Conservation (phyloP, 495 filamentous ascomycete species). For the Oidiodendron maius region DNA sequence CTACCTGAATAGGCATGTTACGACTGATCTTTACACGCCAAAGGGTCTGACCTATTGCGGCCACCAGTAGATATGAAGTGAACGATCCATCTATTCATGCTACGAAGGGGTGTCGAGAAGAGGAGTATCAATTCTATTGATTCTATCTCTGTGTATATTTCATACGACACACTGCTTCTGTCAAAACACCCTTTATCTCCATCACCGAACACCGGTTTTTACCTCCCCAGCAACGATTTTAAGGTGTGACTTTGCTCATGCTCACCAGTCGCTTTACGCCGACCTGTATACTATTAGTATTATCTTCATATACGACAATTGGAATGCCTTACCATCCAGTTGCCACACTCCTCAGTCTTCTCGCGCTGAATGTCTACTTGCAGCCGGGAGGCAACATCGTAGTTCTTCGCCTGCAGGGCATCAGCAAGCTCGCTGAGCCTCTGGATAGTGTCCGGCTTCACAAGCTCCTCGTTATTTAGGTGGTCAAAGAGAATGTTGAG, state of each 20-base stretch:
- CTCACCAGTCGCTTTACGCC: conserved; percentile 87
- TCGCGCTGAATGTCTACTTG: conserved; percentile 80
- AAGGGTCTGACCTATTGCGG: no score
- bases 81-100: no score
- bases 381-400: conserved; percentile 64
- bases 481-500: conserved; percentile 91
- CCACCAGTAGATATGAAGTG: no score
- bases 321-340: conserved; percentile 82
- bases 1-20: no score
- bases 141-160: no score
- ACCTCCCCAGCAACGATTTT: no score
- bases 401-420: conserved; percentile 66
- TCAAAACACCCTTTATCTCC: no score
- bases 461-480: conserved; percentile 88
- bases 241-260: conserved; percentile 77
- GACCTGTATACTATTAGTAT: conserved; percentile 46
- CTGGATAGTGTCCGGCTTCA: conserved; percentile 74
- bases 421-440: conserved; percentile 54
- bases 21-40: no score
- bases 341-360: conserved; percentile 77
- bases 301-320: background rate
- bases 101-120: no score
- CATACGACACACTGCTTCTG: no score
- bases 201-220: no score
- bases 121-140: no score